Evolutionary conservation across 192 early-diverging fungal genomes (phyloP).

Genomic region (Chytriomyces sp.): DNA sequence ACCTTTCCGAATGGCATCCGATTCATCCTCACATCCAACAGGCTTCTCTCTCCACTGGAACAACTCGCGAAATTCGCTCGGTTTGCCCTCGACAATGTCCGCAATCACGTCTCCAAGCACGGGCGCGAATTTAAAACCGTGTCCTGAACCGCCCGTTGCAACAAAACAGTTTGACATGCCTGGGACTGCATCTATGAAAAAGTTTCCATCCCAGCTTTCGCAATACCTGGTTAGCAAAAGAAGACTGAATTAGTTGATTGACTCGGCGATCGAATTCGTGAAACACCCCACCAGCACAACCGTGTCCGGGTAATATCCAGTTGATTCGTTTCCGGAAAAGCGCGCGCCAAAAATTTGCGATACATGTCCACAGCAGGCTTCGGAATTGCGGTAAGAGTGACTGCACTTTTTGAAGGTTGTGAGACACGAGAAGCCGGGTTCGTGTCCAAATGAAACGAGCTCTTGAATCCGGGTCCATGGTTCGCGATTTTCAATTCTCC

Average conservation of each 20-base stretch:
- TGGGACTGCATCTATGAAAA: slow-evolving; percentile 55
- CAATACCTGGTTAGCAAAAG: slow-evolving; percentile 39
- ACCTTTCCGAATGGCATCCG: slow-evolving; percentile 17
- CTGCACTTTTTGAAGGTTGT: background rate
- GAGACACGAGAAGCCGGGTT: background rate
- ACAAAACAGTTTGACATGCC: slow-evolving; percentile 45
- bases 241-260: no score
- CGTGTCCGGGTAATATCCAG: slow-evolving; percentile 46
- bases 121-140: slow-evolving; percentile 67
- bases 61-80: background rate
- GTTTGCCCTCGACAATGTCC: slow-evolving; percentile 49
- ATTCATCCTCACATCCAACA: background rate
- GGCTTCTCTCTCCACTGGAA: slow-evolving; percentile 8
- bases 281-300: slow-evolving; percentile 49
- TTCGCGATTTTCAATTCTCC: slow-evolving; percentile 58
- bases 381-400: slow-evolving; percentile 43
- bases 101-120: slow-evolving; percentile 57
- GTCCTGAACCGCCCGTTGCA: slow-evolving; percentile 65
- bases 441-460: slow-evolving; percentile 22
- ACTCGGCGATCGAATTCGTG: no score
- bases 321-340: slow-evolving; percentile 47
- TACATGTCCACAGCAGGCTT: slow-evolving; percentile 40
- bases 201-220: slow-evolving; percentile 61
- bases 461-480: slow-evolving; percentile 52
- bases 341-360: slow-evolving; percentile 43